These are phyloP conservation scores for Leccinellum rugosiceps DNA, from an alignment of 768 basidiomycete genomes.

Conservation along the genomic window DNA sequence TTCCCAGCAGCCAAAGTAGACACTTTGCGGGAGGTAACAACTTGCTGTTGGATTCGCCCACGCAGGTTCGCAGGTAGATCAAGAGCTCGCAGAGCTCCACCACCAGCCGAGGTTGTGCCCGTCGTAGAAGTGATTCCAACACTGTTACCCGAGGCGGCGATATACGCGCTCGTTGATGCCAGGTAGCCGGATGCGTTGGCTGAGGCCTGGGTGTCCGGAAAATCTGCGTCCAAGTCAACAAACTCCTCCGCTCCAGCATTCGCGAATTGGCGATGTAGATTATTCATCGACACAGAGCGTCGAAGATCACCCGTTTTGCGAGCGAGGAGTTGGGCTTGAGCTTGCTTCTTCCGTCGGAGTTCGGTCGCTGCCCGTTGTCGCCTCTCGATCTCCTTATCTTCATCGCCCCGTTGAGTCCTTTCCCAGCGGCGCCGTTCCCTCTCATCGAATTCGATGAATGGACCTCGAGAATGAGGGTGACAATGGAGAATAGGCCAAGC, in stretches of 20 bases:
- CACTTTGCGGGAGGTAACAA: constrained; percentile 62
- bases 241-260: constrained; percentile 39
- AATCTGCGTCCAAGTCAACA: constrained; percentile 41
- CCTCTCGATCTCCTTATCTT: constrained; percentile 35
- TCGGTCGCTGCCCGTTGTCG: constrained; percentile 24
- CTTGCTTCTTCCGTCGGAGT: constrained; percentile 29
- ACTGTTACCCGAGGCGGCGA: constrained; percentile 94
- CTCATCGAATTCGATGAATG: constrained; percentile 74
- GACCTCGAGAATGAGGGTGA: constrained; percentile 68
- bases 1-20: constrained; percentile 28
- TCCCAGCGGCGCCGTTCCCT: constrained; percentile 68
- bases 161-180: constrained; percentile 58
- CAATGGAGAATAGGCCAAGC: constrained; percentile 86
- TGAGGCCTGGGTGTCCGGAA: constrained; percentile 43
- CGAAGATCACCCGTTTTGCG: constrained; percentile 54
- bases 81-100: constrained; percentile 40
- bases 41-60: constrained; percentile 58
- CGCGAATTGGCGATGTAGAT: constrained; percentile 55
- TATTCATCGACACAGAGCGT: constrained; percentile 73
- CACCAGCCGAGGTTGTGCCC: constrained; percentile 74
- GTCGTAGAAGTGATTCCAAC: constrained; percentile 89
- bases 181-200: constrained; percentile 70
- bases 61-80: constrained; percentile 53
- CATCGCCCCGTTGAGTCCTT: constrained; percentile 43
- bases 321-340: constrained; percentile 25